Percentiles rank a stretch among this genome's conserved stretches.
phyloP scores from a whole-genome alignment of 129 eudicot species.

The Centella asiatica region DNA sequence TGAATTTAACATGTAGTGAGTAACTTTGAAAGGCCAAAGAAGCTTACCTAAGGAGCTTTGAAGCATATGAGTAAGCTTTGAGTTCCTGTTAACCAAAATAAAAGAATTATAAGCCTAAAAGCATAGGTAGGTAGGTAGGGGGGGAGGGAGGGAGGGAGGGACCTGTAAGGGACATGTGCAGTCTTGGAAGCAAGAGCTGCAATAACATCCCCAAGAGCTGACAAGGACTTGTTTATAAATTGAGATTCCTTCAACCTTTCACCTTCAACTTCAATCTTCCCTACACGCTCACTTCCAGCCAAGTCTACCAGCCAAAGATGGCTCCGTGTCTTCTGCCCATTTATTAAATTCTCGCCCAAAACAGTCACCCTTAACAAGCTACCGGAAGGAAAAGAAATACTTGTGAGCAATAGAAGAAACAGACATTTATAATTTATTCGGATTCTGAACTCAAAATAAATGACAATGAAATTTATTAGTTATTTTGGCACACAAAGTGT shows the following conservation, averaged over 20 bases:
- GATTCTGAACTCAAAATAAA: too few relatives aligned
- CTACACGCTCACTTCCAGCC: slow-evolving; percentile 97
- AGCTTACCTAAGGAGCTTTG: slow-evolving; percentile 90
- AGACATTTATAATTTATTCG: too few relatives aligned
- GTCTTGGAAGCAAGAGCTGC: slow-evolving; percentile 95
- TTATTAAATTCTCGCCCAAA: slow-evolving; percentile 57
- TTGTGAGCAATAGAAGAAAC: background rate
- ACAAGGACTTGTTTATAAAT: slow-evolving; percentile 82
- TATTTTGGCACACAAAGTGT: too few relatives aligned
- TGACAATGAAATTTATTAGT: too few relatives aligned
- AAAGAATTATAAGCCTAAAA: background rate
- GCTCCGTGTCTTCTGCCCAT: slow-evolving; percentile 76
- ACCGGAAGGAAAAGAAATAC: slow-evolving; percentile 7
- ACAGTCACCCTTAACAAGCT: slow-evolving; percentile 93
- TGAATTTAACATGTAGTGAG: too few relatives aligned
- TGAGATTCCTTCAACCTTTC: slow-evolving; percentile 91
- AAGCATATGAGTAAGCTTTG: slow-evolving; percentile 94
- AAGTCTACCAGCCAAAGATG: slow-evolving; percentile 94
- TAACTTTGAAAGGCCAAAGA: too few relatives aligned
- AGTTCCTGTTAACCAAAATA: slow-evolving; percentile 56
- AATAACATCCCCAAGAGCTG: slow-evolving; percentile 94
- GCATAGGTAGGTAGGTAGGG: background rate
- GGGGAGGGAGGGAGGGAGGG: slow-evolving; percentile 18
- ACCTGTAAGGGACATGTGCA: slow-evolving; percentile 92
- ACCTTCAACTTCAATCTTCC: slow-evolving; percentile 88